Percentiles rank a stretch among this genome's conserved stretches.
phyloP scores from a whole-genome alignment of 1,139 yeast genomes.

The Debaryomyces singareniensis region DNA sequence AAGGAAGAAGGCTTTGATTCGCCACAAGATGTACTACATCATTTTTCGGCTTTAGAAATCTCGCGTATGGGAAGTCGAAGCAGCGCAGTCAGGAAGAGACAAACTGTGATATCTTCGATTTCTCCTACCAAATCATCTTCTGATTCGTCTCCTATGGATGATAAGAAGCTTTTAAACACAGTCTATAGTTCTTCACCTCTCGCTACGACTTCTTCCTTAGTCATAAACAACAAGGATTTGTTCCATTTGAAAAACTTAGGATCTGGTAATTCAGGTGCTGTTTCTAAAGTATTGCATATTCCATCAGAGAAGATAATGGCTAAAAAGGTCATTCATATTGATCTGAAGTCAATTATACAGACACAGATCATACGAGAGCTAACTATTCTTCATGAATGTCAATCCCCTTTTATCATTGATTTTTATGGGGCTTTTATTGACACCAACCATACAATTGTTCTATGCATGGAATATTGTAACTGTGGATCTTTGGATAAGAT shows the following conservation, averaged over 20 bases:
- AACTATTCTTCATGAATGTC: conserved; percentile 86
- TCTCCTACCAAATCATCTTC: conserved; percentile 35
- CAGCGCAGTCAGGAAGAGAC: conserved; percentile 21
- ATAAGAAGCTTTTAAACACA: conserved; percentile 3
- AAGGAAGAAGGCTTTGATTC: conserved; percentile 22
- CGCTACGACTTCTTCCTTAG: conserved; percentile 30
- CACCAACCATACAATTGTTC: conserved; percentile 61
- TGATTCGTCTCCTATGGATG: conserved; percentile 15
- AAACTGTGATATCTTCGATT: conserved; percentile 39
- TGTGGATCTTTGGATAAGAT: conserved; percentile 89
- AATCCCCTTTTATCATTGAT: conserved; percentile 74
- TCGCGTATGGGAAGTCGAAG: conserved; percentile 2
- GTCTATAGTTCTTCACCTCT: conserved; percentile 19
- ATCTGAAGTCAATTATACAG: conserved; percentile 73
- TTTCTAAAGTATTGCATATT: conserved; percentile 77
- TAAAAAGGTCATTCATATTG: conserved; percentile 79
- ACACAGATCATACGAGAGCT: conserved; percentile 85
- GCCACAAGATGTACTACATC: conserved; percentile 22
- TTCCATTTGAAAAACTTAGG: conserved; percentile 76
- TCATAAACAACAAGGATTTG: conserved; percentile 61
- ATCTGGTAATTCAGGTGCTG: conserved; percentile 92
- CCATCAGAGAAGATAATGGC: conserved; percentile 92
- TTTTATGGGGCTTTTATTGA: conserved; percentile 84
- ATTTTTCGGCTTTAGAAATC: conserved; percentile 25
- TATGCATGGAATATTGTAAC: conserved; percentile 95